Conservation (phyloP, 176 grass and related monocot species). For the Tillandsia leiboldiana region DNA sequence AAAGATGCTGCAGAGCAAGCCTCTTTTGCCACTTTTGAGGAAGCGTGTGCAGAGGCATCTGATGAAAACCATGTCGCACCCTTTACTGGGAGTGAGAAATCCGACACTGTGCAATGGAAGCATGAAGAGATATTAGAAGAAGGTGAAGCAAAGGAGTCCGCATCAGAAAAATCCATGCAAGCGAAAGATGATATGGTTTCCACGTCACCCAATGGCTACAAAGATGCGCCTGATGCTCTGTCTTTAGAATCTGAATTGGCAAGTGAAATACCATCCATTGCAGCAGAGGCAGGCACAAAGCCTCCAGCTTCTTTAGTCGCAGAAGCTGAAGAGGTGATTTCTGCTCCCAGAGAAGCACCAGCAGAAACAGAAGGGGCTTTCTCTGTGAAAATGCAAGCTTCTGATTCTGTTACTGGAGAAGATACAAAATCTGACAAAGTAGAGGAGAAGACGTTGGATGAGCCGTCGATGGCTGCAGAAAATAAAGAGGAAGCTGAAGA, state of each 20-base stretch:
- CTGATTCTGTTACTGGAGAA: slow-evolving; percentile 1
- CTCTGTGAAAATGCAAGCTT: not conserved
- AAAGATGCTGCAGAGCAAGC: not conserved
- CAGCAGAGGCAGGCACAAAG: not conserved
- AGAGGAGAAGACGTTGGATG: slow-evolving; percentile 4
- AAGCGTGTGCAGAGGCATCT: not conserved
- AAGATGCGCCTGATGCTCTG: not conserved
- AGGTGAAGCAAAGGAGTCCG: slow-evolving; percentile 1
- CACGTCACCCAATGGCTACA: not conserved
- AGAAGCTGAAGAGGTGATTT: not conserved
- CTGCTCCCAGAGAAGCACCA: not conserved
- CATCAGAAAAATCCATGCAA: not conserved
- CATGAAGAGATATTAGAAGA: slow-evolving; percentile 6
- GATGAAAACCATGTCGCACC: not conserved
- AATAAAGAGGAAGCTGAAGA: not conserved
- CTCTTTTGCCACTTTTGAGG: slow-evolving; percentile 4
- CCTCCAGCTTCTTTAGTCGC: not conserved
- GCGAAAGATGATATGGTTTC: not conserved
- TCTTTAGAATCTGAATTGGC: not conserved
- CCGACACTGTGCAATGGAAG: not conserved
- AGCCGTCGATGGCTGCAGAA: not conserved
- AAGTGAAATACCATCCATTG: not conserved
- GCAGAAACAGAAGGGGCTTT: not conserved
- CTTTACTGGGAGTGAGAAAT: not conserved
- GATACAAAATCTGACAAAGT: not conserved